A percentile compares a stretch with the other conserved stretches of the same genome.
These are phyloP conservation scores for Basidioascus undulatus DNA, from an alignment of 768 basidiomycete genomes.

Conservation along the genomic window DNA sequence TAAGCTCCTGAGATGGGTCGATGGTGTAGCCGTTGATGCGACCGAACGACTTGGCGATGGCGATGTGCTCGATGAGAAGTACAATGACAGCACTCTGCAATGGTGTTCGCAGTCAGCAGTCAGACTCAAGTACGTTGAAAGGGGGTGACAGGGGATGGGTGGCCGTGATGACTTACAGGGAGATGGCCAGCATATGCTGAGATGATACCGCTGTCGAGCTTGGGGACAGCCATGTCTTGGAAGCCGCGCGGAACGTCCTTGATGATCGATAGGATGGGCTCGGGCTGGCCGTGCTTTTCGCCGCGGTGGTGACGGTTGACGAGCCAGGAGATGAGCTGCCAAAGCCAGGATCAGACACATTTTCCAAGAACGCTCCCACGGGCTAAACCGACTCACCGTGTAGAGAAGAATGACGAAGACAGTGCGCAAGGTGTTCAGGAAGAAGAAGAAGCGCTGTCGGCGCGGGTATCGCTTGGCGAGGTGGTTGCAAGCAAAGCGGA, in stretches of 20 bases:
- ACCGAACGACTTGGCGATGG: conserved; percentile 76
- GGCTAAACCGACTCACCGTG: too few species aligned
- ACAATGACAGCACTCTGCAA: too few species aligned
- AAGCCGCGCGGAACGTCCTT: conserved; percentile 58
- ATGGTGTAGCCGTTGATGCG: conserved; percentile 79
- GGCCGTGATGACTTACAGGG: too few species aligned
- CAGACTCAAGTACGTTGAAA: too few species aligned
- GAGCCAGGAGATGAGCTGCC: conserved; percentile 71
- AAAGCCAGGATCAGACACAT: too few species aligned
- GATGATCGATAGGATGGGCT: conserved; percentile 56
- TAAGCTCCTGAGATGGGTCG: conserved; percentile 70
- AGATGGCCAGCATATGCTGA: too few species aligned
- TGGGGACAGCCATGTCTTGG: conserved; percentile 26
- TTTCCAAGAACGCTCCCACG: too few species aligned
- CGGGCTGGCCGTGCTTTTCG: conserved; percentile 30
- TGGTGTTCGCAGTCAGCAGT: too few species aligned
- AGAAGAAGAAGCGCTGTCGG: conserved; percentile 53
- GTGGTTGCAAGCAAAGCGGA: conserved; percentile 32
- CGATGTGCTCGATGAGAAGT: conserved; percentile 80
- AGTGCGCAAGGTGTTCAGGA: conserved; percentile 24
- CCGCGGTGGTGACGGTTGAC: conserved; percentile 39
- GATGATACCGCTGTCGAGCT: conserved; percentile 30
- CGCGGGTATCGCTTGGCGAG: conserved; percentile 36
- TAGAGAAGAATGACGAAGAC: conserved; percentile 37
- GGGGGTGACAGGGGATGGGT: too few species aligned